Evolutionary conservation across 495 filamentous ascomycete species (phyloP), one percentile per base, ranked within the genome.

Genomic region (Aspergillus ellipticus): DNA sequence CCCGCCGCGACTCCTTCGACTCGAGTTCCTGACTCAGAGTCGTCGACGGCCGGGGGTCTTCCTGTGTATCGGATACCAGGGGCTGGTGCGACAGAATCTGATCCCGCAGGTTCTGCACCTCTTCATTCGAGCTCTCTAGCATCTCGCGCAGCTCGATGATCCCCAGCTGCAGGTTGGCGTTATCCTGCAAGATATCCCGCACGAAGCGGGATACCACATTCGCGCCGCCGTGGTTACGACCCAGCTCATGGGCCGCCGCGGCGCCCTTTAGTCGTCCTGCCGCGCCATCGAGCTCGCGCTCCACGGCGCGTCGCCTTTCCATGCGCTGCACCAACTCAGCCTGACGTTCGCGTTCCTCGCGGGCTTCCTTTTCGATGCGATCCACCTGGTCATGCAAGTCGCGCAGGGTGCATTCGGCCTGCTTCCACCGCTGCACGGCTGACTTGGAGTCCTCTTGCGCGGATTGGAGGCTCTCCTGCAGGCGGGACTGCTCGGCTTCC

Each of bases 131-230:
- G 62, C 82, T 91, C 57, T 89, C 81, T 22, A 98, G 79, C 88
- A 97, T 86, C 66, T 96, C 92, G 16, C 93, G 80, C 31, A 98
- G 74, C 69, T 98, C 93, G 53, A 90, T 82, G 47, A 96, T 92
- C 11, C 89, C 91, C 51, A 90, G 79, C 65, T 97, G 93, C 47
- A 98, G 75, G 60, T 91, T 95, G 13, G 90, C 90, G 65, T 98
- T 98, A 66, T 98, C 93, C 64, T 95, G 89, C 33, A 98, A 72
- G 43, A 98, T 92, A 62, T 97, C 93, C 65, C 90, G 90, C 53
- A 98, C 93, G 56, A 98, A 97, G 62, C 91, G 88, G 31, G 89
- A 92, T 7, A 97, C 88, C 13, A 95, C 90, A 52, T 76, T 82
- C 35, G 81, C 79, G 6, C 82, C 78, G 53, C 65, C 66, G 45